phyloP scores from a whole-genome alignment of 2,329 filamentous ascomycete species.

The Penicillium sp. region DNA sequence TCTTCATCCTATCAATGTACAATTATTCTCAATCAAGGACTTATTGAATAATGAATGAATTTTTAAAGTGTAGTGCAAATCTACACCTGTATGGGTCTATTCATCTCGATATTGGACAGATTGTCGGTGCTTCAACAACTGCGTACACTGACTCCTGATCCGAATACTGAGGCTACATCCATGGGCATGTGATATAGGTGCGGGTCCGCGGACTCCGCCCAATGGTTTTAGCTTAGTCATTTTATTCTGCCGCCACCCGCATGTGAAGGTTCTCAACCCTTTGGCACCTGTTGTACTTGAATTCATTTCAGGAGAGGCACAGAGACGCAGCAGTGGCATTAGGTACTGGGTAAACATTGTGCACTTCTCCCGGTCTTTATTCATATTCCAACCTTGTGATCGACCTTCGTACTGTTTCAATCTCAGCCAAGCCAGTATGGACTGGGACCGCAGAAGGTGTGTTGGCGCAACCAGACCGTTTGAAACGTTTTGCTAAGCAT shows the following conservation, averaged over 20 bases:
- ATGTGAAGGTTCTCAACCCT: background rate
- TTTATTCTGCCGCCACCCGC: background rate
- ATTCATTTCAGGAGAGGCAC: background rate
- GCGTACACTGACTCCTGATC: too few species aligned
- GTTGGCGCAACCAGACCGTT: constrained; percentile 11
- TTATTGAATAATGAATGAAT: background rate
- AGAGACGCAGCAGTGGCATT: background rate
- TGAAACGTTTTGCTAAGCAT: constrained; percentile 10
- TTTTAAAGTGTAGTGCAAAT: background rate
- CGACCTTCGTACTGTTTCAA: background rate
- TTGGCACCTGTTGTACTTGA: background rate
- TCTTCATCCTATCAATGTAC: background rate
- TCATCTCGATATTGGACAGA: too few species aligned
- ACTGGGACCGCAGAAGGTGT: constrained; percentile 46
- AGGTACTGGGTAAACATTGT: background rate
- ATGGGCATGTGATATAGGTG: background rate
- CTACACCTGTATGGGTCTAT: too few species aligned
- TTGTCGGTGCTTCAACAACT: too few species aligned
- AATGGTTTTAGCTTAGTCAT: background rate
- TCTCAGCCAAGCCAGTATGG: constrained; percentile 26
- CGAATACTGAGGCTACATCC: too few species aligned
- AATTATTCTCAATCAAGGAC: background rate
- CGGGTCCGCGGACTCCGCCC: too few species aligned
- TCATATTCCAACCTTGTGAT: background rate
- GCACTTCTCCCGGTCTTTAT: background rate